Evolutionary conservation across 306 rosid genomes (phyloP), one percentile per base, ranked within the genome.

Genomic region (Quercus variabilis): DNA sequence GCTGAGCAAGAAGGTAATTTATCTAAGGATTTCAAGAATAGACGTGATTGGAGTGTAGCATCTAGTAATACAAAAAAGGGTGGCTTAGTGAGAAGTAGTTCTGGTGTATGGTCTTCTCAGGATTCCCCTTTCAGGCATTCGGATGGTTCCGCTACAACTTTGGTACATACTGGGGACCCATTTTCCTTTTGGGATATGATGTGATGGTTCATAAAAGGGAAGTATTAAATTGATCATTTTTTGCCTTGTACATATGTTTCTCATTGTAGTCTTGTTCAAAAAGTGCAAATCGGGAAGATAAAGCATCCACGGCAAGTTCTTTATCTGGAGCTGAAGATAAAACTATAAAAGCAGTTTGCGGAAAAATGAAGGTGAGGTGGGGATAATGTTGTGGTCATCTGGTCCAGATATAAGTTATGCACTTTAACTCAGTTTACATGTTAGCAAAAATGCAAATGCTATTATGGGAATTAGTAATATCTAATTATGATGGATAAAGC

Each of bases 251-350:
- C 38, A 55, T 35, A 1, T 85, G 78, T 71, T 83, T 87, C 33
- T 63, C 25, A 3, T 83, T 38, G 25, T 79, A 91, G 98, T 64
- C 90, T 79, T 18, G 69, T 70, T 82, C 82, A 62, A 80, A 75
- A 72, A 73, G 77, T 21, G 71, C 55, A 56, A 78, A 74, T 25
- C 79, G 74, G 82, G 92, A 86, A 43, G 96, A 92, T 68, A 81
- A 74, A 71, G 83, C 74, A 76, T 87, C 95, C 4, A 85, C 85
- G 0, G 60, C 88, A 23, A 89, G 92, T 79, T 92, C 94, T 54
- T 74, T 90, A 30, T 88, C 88, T 35, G 91, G 85, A 79, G 89
- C 86, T 52, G 92, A 90, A 85, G 96, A 80, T 85, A 91, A 85
- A 80, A 85, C 87, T 55, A 69, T 89, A 74, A 87, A 83, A 74